Evolutionary conservation across 192 early-diverging fungal genomes (phyloP).

Genomic region (Funneliformis geosporum): DNA sequence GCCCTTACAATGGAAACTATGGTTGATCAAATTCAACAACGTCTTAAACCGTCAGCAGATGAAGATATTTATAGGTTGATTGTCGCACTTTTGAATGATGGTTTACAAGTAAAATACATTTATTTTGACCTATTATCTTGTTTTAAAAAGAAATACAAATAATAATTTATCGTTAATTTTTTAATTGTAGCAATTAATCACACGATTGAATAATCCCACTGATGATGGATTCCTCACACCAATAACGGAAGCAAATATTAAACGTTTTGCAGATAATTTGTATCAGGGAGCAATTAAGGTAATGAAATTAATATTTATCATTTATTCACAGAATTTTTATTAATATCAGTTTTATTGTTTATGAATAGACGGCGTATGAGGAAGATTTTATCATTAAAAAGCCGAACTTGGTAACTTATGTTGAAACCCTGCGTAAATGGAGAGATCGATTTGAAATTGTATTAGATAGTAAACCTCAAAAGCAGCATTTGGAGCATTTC

Average conservation of each 20-base stretch:
- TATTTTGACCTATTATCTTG: background rate
- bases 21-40: constrained; percentile 95
- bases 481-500: constrained; percentile 83
- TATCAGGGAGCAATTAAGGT: constrained; percentile 74
- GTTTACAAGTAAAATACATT: constrained; percentile 42
- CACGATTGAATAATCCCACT: constrained; percentile 56
- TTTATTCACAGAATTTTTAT: background rate
- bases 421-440: constrained; percentile 89
- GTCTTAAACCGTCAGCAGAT: constrained; percentile 91
- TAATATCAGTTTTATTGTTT: background rate
- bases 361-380: constrained; percentile 70
- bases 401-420: constrained; percentile 80
- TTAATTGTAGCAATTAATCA: constrained; percentile 67
- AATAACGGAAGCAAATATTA: constrained; percentile 78
- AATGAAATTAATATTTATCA: constrained; percentile 6
- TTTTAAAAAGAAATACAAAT: no score
- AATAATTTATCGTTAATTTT: background rate
- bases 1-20: constrained; percentile 97
- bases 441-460: constrained; percentile 88
- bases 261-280: constrained; percentile 87
- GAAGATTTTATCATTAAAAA: constrained; percentile 90
- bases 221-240: constrained; percentile 64
- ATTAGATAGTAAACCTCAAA: constrained; percentile 78
- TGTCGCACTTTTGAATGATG: constrained; percentile 87
- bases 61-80: constrained; percentile 98